Evolutionary conservation across 192 early-diverging fungal genomes (phyloP).

Genomic region (Backusella parvicylindrica): DNA sequence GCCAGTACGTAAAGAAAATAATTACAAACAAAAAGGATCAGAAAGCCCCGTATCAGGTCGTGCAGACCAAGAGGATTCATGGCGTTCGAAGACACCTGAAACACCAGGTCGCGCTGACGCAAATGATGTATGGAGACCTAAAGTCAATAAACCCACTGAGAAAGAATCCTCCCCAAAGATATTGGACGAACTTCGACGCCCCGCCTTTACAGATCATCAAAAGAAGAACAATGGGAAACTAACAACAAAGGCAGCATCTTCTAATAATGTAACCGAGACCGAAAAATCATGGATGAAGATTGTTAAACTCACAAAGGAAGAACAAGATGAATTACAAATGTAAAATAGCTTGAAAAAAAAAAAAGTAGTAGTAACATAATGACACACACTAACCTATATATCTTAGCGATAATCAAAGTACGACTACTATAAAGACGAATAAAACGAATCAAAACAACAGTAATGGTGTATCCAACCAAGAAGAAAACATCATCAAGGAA

Average conservation of each 20-base stretch:
- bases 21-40: neutral
- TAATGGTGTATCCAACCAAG: slow-evolving; percentile 25
- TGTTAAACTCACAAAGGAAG: slow-evolving; percentile 57
- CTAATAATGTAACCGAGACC: neutral
- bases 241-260: neutral
- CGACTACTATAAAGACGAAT: neutral
- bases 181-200: neutral
- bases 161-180: neutral
- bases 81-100: neutral
- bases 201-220: neutral
- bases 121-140: neutral
- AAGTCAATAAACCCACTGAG: neutral
- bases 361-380: neutral
- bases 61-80: neutral
- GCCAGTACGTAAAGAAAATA: neutral
- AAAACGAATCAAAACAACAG: neutral
- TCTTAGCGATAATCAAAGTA: neutral
- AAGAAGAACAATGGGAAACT: neutral
- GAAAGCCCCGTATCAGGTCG: neutral
- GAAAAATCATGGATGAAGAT: slow-evolving; percentile 64
- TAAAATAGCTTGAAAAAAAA: slow-evolving; percentile 13
- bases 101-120: neutral
- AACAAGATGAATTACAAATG: slow-evolving; percentile 46
- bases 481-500: slow-evolving; percentile 49
- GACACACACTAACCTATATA: neutral